Evolutionary conservation across 1,139 yeast species (phyloP).

Genomic region (Candida sp.): DNA sequence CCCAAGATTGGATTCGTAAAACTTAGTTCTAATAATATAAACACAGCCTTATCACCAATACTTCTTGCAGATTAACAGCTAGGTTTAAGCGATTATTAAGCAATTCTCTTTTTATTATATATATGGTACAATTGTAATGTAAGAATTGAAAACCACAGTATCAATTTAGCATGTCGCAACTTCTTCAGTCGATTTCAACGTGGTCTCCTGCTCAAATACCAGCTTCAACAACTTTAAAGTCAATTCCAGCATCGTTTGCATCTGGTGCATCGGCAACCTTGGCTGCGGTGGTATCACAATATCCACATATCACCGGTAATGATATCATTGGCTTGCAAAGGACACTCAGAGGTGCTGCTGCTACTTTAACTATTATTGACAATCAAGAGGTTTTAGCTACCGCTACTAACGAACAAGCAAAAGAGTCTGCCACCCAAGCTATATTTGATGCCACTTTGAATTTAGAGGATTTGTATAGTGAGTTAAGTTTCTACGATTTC

Average conservation of each 20-base stretch:
- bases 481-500: constrained; percentile 34
- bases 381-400: constrained; percentile 35
- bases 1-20: too few species aligned
- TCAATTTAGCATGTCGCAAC: not conserved
- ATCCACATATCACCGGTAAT: not conserved
- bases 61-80: too few species aligned
- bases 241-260: constrained; percentile 16
- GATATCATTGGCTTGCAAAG: not conserved
- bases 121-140: not conserved
- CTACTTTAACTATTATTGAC: constrained; percentile 29
- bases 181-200: constrained; percentile 3
- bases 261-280: constrained; percentile 7
- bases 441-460: constrained; percentile 29
- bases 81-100: not conserved
- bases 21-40: too few species aligned
- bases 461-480: constrained; percentile 18
- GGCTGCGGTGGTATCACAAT: not conserved
- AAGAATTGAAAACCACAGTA: too few species aligned
- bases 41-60: too few species aligned
- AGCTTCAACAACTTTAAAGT: constrained; percentile 12
- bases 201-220: constrained; percentile 23
- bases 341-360: constrained; percentile 23
- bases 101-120: not conserved
- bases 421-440: constrained; percentile 26
- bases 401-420: constrained; percentile 27